Conservation (phyloP, 2,329 filamentous ascomycete species). For the Alternaria tenuissima region DNA sequence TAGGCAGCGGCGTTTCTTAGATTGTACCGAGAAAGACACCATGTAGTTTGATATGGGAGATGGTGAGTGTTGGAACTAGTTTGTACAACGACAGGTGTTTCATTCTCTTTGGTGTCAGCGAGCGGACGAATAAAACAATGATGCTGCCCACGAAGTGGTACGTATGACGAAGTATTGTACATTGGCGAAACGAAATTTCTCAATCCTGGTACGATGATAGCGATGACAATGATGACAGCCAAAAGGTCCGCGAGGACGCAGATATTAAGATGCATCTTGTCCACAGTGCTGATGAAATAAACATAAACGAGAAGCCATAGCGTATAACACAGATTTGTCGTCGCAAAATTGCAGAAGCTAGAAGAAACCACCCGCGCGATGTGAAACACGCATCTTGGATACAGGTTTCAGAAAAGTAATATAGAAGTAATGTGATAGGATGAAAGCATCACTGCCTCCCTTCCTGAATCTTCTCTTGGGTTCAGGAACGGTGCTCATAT, state of each 20-base stretch:
- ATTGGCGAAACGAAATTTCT: not conserved
- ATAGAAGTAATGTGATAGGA: not conserved
- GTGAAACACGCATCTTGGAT: slow-evolving; percentile 1
- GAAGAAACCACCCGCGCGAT: slow-evolving; percentile 13
- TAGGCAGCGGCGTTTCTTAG: not conserved
- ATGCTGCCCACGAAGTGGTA: slow-evolving; percentile 3
- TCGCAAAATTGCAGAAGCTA: slow-evolving; percentile 12
- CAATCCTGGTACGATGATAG: not conserved
- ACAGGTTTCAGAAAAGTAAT: not conserved
- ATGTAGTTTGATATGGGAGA: not conserved
- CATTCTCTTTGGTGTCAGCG: not conserved
- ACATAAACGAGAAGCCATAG: slow-evolving; percentile 3
- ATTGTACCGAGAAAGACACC: not conserved
- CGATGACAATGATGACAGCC: not conserved
- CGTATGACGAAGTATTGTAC: slow-evolving; percentile 15
- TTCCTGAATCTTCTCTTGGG: slow-evolving; percentile 16
- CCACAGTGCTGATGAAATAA: not conserved
- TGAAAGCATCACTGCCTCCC: slow-evolving; percentile 15
- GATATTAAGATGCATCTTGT: slow-evolving; percentile 23
- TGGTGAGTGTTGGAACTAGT: not conserved
- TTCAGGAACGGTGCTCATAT: slow-evolving; percentile 41
- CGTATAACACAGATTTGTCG: slow-evolving; percentile 25
- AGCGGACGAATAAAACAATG: not conserved
- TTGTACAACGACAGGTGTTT: not conserved
- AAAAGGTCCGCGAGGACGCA: slow-evolving; percentile 24